Evolutionary conservation across 305 asterid genomes (phyloP), one percentile per base, ranked within the genome.

Genomic region (Fraxinus ornus): DNA sequence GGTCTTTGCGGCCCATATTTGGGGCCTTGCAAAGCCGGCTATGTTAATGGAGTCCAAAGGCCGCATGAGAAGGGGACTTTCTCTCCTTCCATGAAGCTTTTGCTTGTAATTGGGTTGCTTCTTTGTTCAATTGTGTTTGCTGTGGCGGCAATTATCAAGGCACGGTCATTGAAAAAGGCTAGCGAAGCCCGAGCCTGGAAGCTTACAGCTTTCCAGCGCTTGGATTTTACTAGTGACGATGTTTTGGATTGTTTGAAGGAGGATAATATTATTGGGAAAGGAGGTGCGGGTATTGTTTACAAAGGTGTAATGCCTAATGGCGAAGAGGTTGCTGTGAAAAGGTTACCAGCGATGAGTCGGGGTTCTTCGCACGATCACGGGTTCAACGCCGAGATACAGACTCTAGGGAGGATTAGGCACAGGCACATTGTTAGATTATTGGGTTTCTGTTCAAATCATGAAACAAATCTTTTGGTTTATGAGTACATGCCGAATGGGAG

Each of bases 401-500:
- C 91, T 21, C 81, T 88, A 0, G 91, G 91, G 39, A 82, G 80
- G 24, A 88, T 88, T 35, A 76, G 91, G 36, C 91, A 88, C n/a
- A 84, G 90, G 49, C 85, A 88, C 84, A 88, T 86, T 47, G 91
- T 88, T 7, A 78, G 89, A 33, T 52, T 88, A 62, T 83, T 88
- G 0, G 87, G 84, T 2, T 86, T 88, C 77, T 86, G 88, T 64
- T 82, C 91, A 7, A 88, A 86, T 72, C 85, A 86, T 73, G 89
- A 88, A 77, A 87, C 84, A 2, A 88, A 88, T 75, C 85, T 87
- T 82, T 85, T 88, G 36, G 87, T 88, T 26, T 88, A 88, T 3
- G 91, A 88, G 64, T 88, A 88, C 36, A 88, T 88, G 91, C 86
- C 86, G 3, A 88, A 88, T 80, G 91, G 91, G 24, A 88, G 91